Evolutionary conservation across 2,329 filamentous ascomycete species (phyloP), one percentile per base, ranked within the genome.

Genomic region (Aspergillus brunneoviolaceus): DNA sequence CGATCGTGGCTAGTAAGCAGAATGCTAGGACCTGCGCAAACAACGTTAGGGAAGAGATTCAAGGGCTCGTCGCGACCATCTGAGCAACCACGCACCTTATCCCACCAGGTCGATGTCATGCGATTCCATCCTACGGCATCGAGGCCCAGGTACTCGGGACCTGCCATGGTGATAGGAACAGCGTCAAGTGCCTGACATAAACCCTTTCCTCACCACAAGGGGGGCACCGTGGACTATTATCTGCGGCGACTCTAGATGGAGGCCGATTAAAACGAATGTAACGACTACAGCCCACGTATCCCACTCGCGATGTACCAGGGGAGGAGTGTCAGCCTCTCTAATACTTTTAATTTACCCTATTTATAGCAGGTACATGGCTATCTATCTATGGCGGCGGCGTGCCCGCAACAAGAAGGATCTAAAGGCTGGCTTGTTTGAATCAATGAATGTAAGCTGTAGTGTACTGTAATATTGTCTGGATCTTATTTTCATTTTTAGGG

Each of bases 81-180:
- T 7, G 3, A 45, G 39, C 16, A 19, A 45, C 39, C 5, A 45
- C 58, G 54, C 50, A 63, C 60, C 35, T 57, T 55, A 52, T 60
- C 54, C 63, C 63, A 65, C 63, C 63, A 65, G 56, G 62, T 64
- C 60, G 57, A 57, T 1, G 57, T 47, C 63, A 65, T 65, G 9
- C 50, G 52, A 56, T 63, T 51, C 63, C 63, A 64, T 53, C 63
- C 63, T 31, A 63, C 57, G 48, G 63, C 63, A 54, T 64, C 51
- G 48, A 65, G 59, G 16, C 63, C 63, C 60, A 65, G 59, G 39
- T 60, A 64, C 29, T 64, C 60, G 23, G 52, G 47, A 31, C 61
- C 39, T 19, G 39, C 62, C 63, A 65, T 65, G 21, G 51, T 52
- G 60, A 51, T 35, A 50, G 45, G 42, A 45, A 53, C n/a, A 25